phyloP scores from a whole-genome alignment of 257 asterid species.

The Penstemon barbatus region DNA sequence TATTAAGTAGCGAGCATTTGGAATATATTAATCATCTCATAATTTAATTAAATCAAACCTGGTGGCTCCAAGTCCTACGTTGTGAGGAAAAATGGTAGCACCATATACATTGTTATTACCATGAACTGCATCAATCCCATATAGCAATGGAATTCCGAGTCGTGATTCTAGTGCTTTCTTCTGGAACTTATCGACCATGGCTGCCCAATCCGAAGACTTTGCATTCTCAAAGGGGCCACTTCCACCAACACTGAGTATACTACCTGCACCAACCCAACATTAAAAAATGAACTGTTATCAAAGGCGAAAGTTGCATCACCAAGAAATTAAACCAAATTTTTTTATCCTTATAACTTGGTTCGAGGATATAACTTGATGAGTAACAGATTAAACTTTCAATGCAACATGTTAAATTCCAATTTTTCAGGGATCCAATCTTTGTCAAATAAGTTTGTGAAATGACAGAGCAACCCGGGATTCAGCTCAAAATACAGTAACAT shows the following conservation, averaged over 20 bases:
- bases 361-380: background rate
- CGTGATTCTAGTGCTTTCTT: slow-evolving; percentile 44
- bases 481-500: too few relatives aligned
- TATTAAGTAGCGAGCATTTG: background rate
- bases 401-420: background rate
- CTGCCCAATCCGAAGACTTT: slow-evolving; percentile 50
- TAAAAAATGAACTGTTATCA: slow-evolving; percentile 9
- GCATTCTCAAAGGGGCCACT: slow-evolving; percentile 56
- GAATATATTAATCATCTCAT: slow-evolving; percentile 5
- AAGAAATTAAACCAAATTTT: background rate
- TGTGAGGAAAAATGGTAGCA: slow-evolving; percentile 59
- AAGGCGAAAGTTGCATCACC: background rate
- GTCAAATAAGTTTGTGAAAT: too few relatives aligned
- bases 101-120: slow-evolving; percentile 60
- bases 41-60: slow-evolving; percentile 45
- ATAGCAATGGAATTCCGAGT: slow-evolving; percentile 55
- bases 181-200: slow-evolving; percentile 48
- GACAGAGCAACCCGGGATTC: too few relatives aligned
- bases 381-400: background rate
- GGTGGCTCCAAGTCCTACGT: slow-evolving; percentile 71
- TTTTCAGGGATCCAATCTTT: too few relatives aligned
- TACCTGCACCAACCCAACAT: slow-evolving; percentile 36
- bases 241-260: slow-evolving; percentile 53
- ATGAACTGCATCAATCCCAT: slow-evolving; percentile 61
- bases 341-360: background rate